Evolutionary conservation across 495 filamentous ascomycete species (phyloP).

Genomic region (Neurospora sp.): DNA sequence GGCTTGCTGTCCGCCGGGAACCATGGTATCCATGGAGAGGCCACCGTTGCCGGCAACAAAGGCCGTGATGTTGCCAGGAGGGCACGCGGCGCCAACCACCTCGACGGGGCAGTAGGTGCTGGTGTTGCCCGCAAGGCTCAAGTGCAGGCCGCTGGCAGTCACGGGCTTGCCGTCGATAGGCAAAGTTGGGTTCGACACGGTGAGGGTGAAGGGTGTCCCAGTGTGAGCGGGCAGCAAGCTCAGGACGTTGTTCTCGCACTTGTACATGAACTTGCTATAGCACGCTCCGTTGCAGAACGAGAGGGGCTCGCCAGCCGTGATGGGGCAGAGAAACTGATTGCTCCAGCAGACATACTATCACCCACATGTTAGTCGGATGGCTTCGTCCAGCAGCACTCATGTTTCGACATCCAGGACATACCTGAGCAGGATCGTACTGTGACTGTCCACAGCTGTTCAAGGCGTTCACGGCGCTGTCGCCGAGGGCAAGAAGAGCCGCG

Average conservation of each 20-base stretch:
- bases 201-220: constrained; percentile 29
- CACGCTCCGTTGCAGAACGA: constrained; percentile 23
- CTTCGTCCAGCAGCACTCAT: neutral
- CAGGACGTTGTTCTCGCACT: constrained; percentile 24
- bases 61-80: constrained; percentile 19
- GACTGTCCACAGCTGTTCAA: constrained; percentile 15
- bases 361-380: neutral
- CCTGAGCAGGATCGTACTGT: constrained; percentile 22
- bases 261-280: constrained; percentile 30
- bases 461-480: constrained; percentile 5
- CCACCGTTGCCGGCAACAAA: constrained; percentile 10
- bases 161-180: constrained; percentile 35
- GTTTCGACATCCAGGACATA: neutral
- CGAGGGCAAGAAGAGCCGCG: constrained; percentile 10
- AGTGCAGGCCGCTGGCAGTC: constrained; percentile 21
- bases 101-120: constrained; percentile 23
- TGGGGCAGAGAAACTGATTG: constrained; percentile 22
- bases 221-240: constrained; percentile 22
- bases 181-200: constrained; percentile 30
- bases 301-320: constrained; percentile 20
- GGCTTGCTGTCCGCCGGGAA: constrained; percentile 57
- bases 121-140: constrained; percentile 37
- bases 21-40: constrained; percentile 30
- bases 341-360: constrained; percentile 24
- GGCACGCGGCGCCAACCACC: constrained; percentile 15